Evolutionary conservation across 2,329 filamentous ascomycete genomes (phyloP).

Genomic region (Rhexocercosporidium sp.): DNA sequence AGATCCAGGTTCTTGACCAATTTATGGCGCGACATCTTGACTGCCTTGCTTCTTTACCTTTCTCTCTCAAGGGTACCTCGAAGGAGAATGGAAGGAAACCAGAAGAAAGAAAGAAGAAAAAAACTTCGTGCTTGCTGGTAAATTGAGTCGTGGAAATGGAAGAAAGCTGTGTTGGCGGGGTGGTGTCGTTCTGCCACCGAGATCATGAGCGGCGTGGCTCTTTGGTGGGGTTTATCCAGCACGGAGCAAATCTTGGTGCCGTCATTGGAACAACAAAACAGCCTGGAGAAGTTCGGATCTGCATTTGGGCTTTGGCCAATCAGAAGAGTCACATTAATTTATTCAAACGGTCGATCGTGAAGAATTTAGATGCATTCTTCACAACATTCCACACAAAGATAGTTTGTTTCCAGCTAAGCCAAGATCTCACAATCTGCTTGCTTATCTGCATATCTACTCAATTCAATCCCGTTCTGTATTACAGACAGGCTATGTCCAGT

Average conservation of each 20-base stretch:
- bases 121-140: too few species aligned
- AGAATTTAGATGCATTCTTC: neutral
- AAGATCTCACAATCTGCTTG: neutral
- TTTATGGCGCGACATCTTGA: constrained; percentile 48
- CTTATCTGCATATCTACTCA: neutral
- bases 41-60: neutral
- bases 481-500: neutral
- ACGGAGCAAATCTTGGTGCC: neutral
- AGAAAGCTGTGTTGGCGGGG: neutral
- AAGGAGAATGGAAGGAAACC: neutral
- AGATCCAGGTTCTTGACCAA: constrained; percentile 46
- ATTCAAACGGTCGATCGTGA: neutral
- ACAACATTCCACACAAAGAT: neutral
- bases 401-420: neutral
- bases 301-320: neutral
- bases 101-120: neutral
- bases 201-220: neutral
- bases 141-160: neutral
- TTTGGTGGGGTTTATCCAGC: constrained; percentile 5
- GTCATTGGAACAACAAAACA: neutral
- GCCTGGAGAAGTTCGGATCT: neutral
- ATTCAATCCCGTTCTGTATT: neutral
- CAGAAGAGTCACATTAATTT: neutral
- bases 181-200: neutral
- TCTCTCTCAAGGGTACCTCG: neutral